Percentiles rank a stretch among this genome's conserved stretches.
Evolutionary conservation across 2,329 filamentous ascomycete genomes (phyloP).

Genomic region (Colletotrichum sp.): DNA sequence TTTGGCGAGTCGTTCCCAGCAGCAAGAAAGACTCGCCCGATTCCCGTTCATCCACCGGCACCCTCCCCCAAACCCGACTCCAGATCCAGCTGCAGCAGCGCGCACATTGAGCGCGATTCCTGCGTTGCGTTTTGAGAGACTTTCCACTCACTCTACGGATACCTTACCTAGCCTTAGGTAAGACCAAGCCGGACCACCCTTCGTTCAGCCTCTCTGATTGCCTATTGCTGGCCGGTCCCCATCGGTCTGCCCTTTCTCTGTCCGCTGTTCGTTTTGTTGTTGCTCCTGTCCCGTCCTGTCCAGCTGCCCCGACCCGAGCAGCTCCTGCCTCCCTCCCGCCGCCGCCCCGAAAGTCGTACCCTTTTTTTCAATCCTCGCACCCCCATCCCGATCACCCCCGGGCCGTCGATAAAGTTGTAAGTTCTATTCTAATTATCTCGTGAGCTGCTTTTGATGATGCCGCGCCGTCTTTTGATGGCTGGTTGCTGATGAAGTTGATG

Average conservation of each 20-base stretch:
- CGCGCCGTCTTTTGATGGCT: constrained; percentile 25
- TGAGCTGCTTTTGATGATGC: constrained; percentile 29
- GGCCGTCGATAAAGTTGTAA: constrained; percentile 30
- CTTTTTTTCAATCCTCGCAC: constrained; percentile 29
- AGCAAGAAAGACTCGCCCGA: background rate
- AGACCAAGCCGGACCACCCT: background rate
- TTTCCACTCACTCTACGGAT: background rate
- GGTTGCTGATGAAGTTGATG: constrained; percentile 27
- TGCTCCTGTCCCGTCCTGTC: constrained; percentile 1
- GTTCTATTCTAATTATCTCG: constrained; percentile 27
- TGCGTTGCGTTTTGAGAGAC: background rate
- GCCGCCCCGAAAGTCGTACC: constrained; percentile 22
- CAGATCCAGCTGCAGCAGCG: constrained; percentile 5
- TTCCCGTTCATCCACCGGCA: background rate
- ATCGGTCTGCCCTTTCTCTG: background rate
- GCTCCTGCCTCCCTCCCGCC: constrained; percentile 28
- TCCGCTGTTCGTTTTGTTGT: background rate
- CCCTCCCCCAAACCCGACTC: background rate
- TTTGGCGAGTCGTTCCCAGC: background rate
- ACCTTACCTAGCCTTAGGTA: constrained; percentile 2
- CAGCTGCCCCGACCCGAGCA: constrained; percentile 33
- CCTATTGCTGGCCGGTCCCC: background rate
- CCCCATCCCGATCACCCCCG: constrained; percentile 30
- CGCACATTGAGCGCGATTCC: background rate
- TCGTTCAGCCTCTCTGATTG: background rate